Evolutionary conservation across 2,329 filamentous ascomycete species (phyloP).

Genomic region (Fusarium sp.): DNA sequence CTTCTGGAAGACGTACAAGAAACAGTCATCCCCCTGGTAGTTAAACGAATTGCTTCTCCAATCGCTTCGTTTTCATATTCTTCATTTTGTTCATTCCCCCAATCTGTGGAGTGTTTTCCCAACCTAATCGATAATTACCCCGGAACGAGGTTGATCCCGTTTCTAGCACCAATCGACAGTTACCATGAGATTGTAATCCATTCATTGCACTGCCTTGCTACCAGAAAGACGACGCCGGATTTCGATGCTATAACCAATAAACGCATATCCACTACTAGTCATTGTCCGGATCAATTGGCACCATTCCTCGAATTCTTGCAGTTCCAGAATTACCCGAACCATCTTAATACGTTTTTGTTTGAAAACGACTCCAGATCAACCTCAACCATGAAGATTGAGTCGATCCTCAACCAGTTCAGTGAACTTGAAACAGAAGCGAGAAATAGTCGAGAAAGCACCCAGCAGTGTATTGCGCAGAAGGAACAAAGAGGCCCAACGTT

Average conservation of each 20-base stretch:
- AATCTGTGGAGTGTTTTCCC: constrained; percentile 19
- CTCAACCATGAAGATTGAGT: constrained; percentile 40
- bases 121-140: constrained; percentile 46
- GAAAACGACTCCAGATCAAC: constrained; percentile 5
- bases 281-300: not conserved
- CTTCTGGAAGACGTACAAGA: constrained; percentile 40
- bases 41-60: constrained; percentile 33
- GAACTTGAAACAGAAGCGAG: constrained; percentile 30
- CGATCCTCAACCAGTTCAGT: constrained; percentile 43
- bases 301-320: constrained; percentile 4
- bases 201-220: constrained; percentile 25
- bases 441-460: constrained; percentile 20
- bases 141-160: constrained; percentile 35
- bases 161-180: constrained; percentile 23
- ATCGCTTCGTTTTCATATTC: constrained; percentile 26
- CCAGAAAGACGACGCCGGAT: constrained; percentile 24
- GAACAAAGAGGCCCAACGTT: constrained; percentile 29
- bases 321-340: constrained; percentile 14
- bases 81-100: constrained; percentile 15
- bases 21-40: constrained; percentile 35
- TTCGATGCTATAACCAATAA: constrained; percentile 26
- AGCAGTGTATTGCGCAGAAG: constrained; percentile 12
- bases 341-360: constrained; percentile 18
- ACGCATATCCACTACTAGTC: constrained; percentile 26
- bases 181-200: constrained; percentile 36